Conservation (phyloP, 768 basidiomycete genomes). For the Termitomyces bulborhizus region DNA sequence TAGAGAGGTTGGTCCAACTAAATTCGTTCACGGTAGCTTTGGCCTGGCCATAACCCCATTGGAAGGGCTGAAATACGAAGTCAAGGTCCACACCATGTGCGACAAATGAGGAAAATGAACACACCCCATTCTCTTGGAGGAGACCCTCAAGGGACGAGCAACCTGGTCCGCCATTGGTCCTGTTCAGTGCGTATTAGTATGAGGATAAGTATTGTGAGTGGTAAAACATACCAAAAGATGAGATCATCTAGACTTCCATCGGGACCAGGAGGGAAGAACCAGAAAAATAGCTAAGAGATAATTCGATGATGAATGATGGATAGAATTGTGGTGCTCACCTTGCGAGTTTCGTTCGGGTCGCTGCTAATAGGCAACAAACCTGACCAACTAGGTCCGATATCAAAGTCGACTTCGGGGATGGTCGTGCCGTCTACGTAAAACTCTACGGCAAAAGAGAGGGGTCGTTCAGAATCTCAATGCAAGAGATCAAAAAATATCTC, state of each 20-base stretch:
- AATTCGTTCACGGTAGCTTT: constrained; percentile 56
- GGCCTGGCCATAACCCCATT: constrained; percentile 59
- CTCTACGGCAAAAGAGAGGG: constrained; percentile 28
- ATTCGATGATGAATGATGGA: neutral
- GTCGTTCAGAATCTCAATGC: neutral
- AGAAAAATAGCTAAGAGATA: constrained; percentile 63
- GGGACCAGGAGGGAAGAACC: constrained; percentile 79
- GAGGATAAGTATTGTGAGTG: neutral
- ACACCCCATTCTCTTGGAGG: constrained; percentile 72
- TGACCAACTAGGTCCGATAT: constrained; percentile 71
- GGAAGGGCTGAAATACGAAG: constrained; percentile 47
- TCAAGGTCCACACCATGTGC: neutral
- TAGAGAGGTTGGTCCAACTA: constrained; percentile 79
- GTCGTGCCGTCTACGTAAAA: constrained; percentile 64
- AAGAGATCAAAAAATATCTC: constrained; percentile 6
- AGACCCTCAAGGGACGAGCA: constrained; percentile 70
- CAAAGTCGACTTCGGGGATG: constrained; percentile 66
- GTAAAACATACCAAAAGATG: constrained; percentile 54
- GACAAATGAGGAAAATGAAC: neutral
- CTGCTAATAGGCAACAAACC: constrained; percentile 68
- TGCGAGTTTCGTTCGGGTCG: constrained; percentile 54
- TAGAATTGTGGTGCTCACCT: constrained; percentile 27
- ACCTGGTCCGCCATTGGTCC: constrained; percentile 80
- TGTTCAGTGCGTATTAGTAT: constrained; percentile 17
- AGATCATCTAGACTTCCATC: constrained; percentile 66